phyloP scores from a whole-genome alignment of 805 yeast species.

The Blastobotrys americana region DNA sequence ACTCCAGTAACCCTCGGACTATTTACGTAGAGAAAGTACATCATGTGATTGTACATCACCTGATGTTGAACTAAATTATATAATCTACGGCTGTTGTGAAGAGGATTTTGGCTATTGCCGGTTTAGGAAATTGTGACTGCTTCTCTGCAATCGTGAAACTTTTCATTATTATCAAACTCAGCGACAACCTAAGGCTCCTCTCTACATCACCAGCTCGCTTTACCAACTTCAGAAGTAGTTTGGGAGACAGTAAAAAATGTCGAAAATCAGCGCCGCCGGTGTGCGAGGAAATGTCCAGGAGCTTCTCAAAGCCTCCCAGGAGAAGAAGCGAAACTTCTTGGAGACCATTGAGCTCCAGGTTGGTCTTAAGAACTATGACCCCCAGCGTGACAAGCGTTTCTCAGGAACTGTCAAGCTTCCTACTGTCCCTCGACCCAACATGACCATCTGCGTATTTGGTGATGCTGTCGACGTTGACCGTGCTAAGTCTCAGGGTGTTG shows the following conservation, averaged over 20 bases:
- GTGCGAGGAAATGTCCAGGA: conserved; percentile 96
- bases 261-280: conserved; percentile 80
- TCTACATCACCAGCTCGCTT: not conserved
- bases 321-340: conserved; percentile 99
- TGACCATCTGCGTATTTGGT: conserved; percentile 99
- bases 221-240: conserved; percentile 17
- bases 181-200: no score
- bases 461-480: conserved; percentile 99
- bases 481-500: conserved; percentile 98
- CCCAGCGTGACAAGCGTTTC: conserved; percentile 99
- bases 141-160: not conserved
- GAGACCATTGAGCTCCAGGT: conserved; percentile 99
- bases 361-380: conserved; percentile 99
- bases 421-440: conserved; percentile 99
- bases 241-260: conserved; percentile 29
- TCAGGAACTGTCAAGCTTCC: conserved; percentile 98
- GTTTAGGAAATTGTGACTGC: conserved; percentile 1
- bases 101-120: no score
- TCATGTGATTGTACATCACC: no score
- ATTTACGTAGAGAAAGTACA: no score
- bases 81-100: no score
- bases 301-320: conserved; percentile 81
- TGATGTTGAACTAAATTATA: no score
- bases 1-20: no score
- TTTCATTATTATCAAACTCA: no score